Conservation (phyloP, 805 yeast genomes). For the Yarrowia sp. region DNA sequence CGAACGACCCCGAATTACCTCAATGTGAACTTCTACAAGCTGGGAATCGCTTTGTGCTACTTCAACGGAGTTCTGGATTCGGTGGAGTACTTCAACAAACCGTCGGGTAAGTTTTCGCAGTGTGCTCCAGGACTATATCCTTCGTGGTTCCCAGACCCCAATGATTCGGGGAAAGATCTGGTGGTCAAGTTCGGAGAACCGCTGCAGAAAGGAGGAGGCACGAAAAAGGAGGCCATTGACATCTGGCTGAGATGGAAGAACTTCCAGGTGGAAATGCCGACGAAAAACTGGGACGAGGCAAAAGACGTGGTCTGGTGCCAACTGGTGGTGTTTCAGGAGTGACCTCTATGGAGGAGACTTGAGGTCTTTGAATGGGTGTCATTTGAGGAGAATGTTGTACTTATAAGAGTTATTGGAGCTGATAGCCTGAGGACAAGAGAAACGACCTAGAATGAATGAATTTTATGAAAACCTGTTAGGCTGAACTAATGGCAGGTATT, state of each 20-base stretch:
- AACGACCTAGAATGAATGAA: no score
- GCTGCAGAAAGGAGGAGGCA: conserved; percentile 54
- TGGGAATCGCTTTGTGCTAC: conserved; percentile 43
- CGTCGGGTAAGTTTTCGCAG: conserved; percentile 42
- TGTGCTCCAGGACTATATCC: conserved; percentile 38
- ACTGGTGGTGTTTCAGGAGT: conserved; percentile 46
- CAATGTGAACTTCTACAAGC: conserved; percentile 40
- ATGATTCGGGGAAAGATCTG: conserved; percentile 48
- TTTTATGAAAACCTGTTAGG: no score
- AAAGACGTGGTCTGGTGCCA: conserved; percentile 47
- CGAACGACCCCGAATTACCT: conserved; percentile 14
- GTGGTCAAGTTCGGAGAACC: conserved; percentile 54
- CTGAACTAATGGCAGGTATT: no score
- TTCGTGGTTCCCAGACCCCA: conserved; percentile 43
- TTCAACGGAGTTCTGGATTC: conserved; percentile 46
- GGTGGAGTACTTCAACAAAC: conserved; percentile 50
- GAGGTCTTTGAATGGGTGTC: no score
- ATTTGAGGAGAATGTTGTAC: no score
- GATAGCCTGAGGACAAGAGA: no score
- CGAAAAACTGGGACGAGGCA: conserved; percentile 52
- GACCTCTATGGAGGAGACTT: no score
- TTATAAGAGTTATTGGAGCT: no score
- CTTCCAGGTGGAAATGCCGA: conserved; percentile 51
- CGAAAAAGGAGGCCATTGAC: conserved; percentile 46
- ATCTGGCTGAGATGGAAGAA: conserved; percentile 54